These are phyloP conservation scores for Schizonepeta tenuifolia DNA, from an alignment of 257 asterid species.

Conservation along the genomic window DNA sequence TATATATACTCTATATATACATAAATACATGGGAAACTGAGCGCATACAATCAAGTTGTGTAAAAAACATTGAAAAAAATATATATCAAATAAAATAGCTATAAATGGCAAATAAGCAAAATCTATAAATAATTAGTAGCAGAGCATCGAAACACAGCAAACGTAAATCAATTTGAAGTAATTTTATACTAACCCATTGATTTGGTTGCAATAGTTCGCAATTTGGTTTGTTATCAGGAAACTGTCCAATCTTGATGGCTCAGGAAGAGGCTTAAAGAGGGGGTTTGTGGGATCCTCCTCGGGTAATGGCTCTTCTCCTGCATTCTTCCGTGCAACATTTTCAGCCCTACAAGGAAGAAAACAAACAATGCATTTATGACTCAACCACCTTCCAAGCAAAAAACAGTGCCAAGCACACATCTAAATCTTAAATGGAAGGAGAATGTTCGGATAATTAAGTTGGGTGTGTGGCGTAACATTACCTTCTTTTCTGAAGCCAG, in stretches of 20 bases:
- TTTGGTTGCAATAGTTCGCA: constrained; percentile 94
- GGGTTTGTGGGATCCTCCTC: constrained; percentile 96
- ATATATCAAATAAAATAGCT: background rate
- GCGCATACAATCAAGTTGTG: no score
- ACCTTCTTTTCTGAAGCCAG: constrained; percentile 98
- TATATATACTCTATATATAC: no score
- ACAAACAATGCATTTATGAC: background rate
- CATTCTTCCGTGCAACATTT: constrained; percentile 70
- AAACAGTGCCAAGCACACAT: background rate
- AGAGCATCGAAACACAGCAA: background rate
- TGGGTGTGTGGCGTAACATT: constrained; percentile 15
- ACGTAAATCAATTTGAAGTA: background rate
- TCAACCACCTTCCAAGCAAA: background rate
- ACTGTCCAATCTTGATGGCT: constrained; percentile 94
- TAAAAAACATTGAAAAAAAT: no score
- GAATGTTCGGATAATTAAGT: background rate
- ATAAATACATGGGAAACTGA: no score
- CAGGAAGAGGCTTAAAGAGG: constrained; percentile 86
- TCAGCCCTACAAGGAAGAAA: constrained; percentile 60
- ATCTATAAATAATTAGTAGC: background rate
- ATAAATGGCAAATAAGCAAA: background rate
- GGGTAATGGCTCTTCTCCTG: constrained; percentile 95
- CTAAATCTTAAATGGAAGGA: background rate
- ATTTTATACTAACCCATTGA: constrained; percentile 65
- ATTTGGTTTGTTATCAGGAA: constrained; percentile 88